Conservation (phyloP, 2,329 filamentous ascomycete genomes). For the Paecilomyces variotii region DNA sequence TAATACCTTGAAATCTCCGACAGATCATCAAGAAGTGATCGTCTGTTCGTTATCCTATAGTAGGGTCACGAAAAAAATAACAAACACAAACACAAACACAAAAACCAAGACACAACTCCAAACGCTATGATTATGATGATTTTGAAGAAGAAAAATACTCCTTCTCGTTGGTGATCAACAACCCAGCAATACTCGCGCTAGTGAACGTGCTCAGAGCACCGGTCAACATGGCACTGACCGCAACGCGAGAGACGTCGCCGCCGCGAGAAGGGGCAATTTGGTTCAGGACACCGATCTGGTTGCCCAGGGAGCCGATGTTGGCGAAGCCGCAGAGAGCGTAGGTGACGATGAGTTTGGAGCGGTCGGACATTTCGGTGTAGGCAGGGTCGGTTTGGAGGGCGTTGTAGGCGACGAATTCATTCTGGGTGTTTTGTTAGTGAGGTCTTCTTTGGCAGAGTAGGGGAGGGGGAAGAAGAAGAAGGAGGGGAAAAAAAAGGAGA, state of each 20-base stretch:
- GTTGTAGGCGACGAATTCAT: slow-evolving; percentile 71
- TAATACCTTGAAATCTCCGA: too few relatives aligned
- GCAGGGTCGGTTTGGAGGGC: slow-evolving; percentile 43
- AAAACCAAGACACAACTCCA: background rate
- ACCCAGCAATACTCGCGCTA: slow-evolving; percentile 67
- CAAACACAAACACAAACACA: background rate
- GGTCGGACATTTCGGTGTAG: slow-evolving; percentile 55
- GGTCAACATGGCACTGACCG: slow-evolving; percentile 67
- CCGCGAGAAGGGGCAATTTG: slow-evolving; percentile 68
- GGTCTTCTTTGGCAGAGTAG: background rate
- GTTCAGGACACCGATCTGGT: slow-evolving; percentile 79
- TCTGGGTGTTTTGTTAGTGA: slow-evolving; percentile 34
- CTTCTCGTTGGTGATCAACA: slow-evolving; percentile 56
- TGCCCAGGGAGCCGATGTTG: slow-evolving; percentile 80
- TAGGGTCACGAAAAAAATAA: too few relatives aligned
- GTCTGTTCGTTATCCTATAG: too few relatives aligned
- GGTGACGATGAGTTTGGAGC: slow-evolving; percentile 72
- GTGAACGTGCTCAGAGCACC: slow-evolving; percentile 74
- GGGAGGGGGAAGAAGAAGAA: slow-evolving; percentile 4
- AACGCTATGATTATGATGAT: background rate
- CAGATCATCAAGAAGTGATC: too few relatives aligned
- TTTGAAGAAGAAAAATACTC: slow-evolving; percentile 11
- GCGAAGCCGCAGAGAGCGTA: slow-evolving; percentile 78
- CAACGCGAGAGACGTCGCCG: slow-evolving; percentile 67
- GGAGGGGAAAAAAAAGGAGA: slow-evolving; percentile 6